Evolutionary conservation across 2,329 filamentous ascomycete genomes (phyloP).

Genomic region (Nannizziopsis barbatae): DNA sequence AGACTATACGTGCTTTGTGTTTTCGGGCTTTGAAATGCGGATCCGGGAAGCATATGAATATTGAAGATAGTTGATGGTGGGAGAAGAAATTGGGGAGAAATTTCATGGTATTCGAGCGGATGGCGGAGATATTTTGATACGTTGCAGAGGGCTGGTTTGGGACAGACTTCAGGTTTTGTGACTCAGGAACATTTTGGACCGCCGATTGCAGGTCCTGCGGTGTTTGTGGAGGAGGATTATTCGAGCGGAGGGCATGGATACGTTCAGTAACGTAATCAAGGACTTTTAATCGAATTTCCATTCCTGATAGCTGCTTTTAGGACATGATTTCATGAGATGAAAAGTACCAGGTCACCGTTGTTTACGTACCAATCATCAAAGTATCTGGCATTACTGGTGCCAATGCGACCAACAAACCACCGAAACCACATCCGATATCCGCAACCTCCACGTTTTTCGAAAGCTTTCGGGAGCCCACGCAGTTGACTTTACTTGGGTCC

Average conservation of each 20-base stretch:
- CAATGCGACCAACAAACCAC: slow-evolving; percentile 76
- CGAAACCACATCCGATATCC: slow-evolving; percentile 95
- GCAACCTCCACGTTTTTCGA: slow-evolving; percentile 73
- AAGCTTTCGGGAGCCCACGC: slow-evolving; percentile 33
- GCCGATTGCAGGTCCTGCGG: slow-evolving; percentile 3
- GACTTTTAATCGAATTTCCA: slow-evolving; percentile 87
- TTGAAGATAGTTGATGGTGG: slow-evolving; percentile 68
- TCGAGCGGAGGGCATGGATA: slow-evolving; percentile 62
- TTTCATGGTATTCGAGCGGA: slow-evolving; percentile 96
- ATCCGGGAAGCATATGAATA: slow-evolving; percentile 97
- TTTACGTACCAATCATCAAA: slow-evolving; percentile 60
- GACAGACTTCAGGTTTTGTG: neutral
- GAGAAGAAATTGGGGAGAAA: slow-evolving; percentile 97
- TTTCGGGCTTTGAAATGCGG: slow-evolving; percentile 97
- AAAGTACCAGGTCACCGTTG: neutral
- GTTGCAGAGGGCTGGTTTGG: slow-evolving; percentile 19
- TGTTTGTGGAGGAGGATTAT: slow-evolving; percentile 27
- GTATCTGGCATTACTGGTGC: slow-evolving; percentile 70
- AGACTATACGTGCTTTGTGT: slow-evolving; percentile 93
- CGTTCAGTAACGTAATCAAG: slow-evolving; percentile 83
- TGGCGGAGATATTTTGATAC: slow-evolving; percentile 79
- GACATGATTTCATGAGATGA: neutral
- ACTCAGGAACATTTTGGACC: slow-evolving; percentile 5
- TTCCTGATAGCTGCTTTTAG: slow-evolving; percentile 43
- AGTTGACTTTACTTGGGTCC: slow-evolving; percentile 25